Base-by-base conservation (phyloP, 140 eudicot genomes). In the Oenanthe javanica region DNA sequence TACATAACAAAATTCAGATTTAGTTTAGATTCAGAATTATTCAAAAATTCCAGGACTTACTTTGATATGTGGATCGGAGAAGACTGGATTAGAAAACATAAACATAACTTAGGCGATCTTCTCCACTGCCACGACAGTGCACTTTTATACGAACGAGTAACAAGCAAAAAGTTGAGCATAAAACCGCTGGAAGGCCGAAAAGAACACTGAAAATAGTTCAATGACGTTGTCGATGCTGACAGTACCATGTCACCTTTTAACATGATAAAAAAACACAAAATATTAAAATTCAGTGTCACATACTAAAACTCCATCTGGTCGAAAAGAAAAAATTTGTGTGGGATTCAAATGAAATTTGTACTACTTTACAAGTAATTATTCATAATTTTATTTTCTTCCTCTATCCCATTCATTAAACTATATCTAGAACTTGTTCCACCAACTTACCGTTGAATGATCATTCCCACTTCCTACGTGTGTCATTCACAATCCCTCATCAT, bases 81-180 rank as follows among this genome's bases (percentile, higher is more conserved):
- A 75, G 79, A 49, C 38, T 75, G 79, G 25, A 49, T 46, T 14
- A 75, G 46, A 75, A 63, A 49, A 48, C 63, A 75, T 54, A 49
- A 14, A 49, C 79, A 75, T 75, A 75, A 75, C 79, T 75, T 75
- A 48, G 61, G 40, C 27, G 54, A 48, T 13, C n/a, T 47, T 75
- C 78, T 75, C 79, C 79, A 75, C 54, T 49, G 23, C 64, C 61
- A 75, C 4, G 46, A 23, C 18, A 48, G 49, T 25, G 79, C 63
- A 49, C n/a, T 75, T 49, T 49, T 42, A 49, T 12, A 75, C 15
- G 79, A 54, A 75, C 43, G n/a, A 49, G 64, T 48, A 36, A 48
- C 79, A 75, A 49, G 79, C 9, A 75, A 48, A 13, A 75, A 49
- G 23, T 49, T 75, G 54, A 23, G 61, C 79, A 48, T 25, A 31